These are phyloP conservation scores for Alternaria triticimaculans DNA, from an alignment of 2,329 filamentous ascomycete species.

Conservation along the genomic window DNA sequence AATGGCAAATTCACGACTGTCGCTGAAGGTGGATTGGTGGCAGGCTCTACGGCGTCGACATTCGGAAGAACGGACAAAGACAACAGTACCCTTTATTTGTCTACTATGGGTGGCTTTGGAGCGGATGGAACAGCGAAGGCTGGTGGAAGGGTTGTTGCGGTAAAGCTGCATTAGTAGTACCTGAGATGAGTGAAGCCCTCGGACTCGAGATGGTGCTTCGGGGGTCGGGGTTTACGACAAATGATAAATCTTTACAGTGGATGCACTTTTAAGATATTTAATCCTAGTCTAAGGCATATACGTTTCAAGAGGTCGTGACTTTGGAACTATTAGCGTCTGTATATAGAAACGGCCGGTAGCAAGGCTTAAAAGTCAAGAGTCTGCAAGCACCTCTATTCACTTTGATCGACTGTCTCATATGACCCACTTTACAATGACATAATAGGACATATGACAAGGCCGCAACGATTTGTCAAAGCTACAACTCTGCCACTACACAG, in stretches of 20 bases:
- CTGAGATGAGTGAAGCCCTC: not conserved
- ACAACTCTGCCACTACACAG: not conserved
- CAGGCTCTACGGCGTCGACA: slow-evolving; percentile 20
- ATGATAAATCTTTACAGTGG: not conserved
- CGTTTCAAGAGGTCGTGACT: not conserved
- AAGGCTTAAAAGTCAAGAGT: not conserved
- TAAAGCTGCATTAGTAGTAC: not conserved
- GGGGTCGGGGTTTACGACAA: not conserved
- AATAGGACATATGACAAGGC: not conserved
- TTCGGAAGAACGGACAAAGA: slow-evolving; percentile 26
- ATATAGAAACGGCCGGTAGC: not conserved
- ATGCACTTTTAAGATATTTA: not conserved
- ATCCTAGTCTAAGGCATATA: not conserved
- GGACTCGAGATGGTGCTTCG: not conserved
- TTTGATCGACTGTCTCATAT: not conserved
- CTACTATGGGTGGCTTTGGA: slow-evolving; percentile 28
- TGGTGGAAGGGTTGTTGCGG: slow-evolving; percentile 33
- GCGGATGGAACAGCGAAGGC: slow-evolving; percentile 26
- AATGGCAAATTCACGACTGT: slow-evolving; percentile 17
- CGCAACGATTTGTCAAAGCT: not conserved
- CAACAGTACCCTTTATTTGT: slow-evolving; percentile 27
- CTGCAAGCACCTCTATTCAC: not conserved
- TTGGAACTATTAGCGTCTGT: not conserved
- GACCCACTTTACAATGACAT: not conserved
- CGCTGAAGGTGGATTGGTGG: slow-evolving; percentile 13